Evolutionary conservation across 2,329 filamentous ascomycete species (phyloP).

Genomic region (Didymella pinodella): DNA sequence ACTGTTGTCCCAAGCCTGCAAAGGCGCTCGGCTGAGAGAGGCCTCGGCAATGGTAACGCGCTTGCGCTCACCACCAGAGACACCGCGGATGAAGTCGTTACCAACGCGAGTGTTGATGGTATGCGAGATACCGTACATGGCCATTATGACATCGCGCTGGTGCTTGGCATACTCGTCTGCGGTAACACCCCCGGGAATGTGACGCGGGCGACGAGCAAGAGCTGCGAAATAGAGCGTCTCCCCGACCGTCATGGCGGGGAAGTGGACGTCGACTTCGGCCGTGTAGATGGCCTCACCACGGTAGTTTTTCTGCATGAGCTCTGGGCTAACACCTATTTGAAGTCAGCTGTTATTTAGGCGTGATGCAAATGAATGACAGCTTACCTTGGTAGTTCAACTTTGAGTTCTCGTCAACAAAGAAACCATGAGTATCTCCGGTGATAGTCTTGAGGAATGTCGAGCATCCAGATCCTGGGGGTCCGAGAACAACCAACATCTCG

Average conservation of each 20-base stretch:
- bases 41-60: conserved; percentile 85
- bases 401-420: conserved; percentile 73
- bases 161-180: conserved; percentile 66
- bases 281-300: conserved; percentile 88
- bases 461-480: conserved; percentile 74
- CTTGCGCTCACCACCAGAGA: conserved; percentile 79
- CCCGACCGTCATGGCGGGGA: conserved; percentile 77
- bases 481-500: conserved; percentile 79
- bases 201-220: conserved; percentile 69
- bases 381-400: conserved; percentile 83
- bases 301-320: conserved; percentile 80
- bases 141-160: conserved; percentile 74
- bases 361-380: neutral
- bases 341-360: conserved; percentile 16
- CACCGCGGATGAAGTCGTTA: conserved; percentile 77
- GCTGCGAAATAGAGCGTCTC: conserved; percentile 83
- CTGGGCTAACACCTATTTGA: conserved; percentile 65
- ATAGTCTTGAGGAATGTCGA: conserved; percentile 87
- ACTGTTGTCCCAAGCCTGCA: conserved; percentile 81
- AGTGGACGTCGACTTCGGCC: conserved; percentile 83
- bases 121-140: conserved; percentile 71
- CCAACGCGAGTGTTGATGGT: conserved; percentile 76
- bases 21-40: conserved; percentile 67
- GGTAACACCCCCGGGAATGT: conserved; percentile 66
- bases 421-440: conserved; percentile 81